These are phyloP conservation scores for Solanum stenotomum DNA, from an alignment of 257 asterid species.

Conservation along the genomic window DNA sequence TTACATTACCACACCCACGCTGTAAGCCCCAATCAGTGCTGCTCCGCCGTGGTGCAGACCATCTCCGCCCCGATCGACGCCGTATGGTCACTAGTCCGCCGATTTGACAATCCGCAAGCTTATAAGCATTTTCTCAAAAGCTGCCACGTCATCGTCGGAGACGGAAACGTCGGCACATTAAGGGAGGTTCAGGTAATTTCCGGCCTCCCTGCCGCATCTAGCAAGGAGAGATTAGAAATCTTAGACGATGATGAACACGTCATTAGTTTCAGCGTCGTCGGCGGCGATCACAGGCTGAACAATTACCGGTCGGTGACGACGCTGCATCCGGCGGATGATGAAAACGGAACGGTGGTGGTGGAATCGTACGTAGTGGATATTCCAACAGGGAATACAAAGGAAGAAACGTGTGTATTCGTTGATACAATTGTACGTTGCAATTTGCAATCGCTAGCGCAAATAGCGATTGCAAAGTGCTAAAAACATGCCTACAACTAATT, in stretches of 20 bases:
- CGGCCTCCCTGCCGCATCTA: conserved; percentile 66
- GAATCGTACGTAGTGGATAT: conserved; percentile 81
- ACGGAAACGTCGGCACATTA: conserved; percentile 61
- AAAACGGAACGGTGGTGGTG: conserved; percentile 46
- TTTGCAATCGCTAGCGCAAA: conserved; percentile 58
- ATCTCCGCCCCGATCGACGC: conserved; percentile 44
- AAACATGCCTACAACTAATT: conserved; percentile 8
- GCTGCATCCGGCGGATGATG: conserved; percentile 29
- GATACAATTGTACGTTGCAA: conserved; percentile 77
- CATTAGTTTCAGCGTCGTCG: conserved; percentile 65
- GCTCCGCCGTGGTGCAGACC: conserved; percentile 52
- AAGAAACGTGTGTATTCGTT: conserved; percentile 65
- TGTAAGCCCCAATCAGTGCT: conserved; percentile 53
- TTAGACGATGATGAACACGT: conserved; percentile 66
- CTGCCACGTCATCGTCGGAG: conserved; percentile 59
- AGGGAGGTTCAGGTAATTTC: conserved; percentile 78
- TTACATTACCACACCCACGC: conserved; percentile 55
- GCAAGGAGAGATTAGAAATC: conserved; percentile 69
- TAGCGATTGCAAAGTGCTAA: conserved; percentile 39
- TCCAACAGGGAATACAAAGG: conserved; percentile 68
- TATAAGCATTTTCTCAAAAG: conserved; percentile 73
- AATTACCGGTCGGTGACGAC: conserved; percentile 72
- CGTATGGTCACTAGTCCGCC: conserved; percentile 73
- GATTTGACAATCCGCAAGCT: conserved; percentile 77
- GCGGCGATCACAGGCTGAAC: conserved; percentile 67